Base-by-base conservation (phyloP, 257 asterid genomes). In the Sherardia arvensis region DNA sequence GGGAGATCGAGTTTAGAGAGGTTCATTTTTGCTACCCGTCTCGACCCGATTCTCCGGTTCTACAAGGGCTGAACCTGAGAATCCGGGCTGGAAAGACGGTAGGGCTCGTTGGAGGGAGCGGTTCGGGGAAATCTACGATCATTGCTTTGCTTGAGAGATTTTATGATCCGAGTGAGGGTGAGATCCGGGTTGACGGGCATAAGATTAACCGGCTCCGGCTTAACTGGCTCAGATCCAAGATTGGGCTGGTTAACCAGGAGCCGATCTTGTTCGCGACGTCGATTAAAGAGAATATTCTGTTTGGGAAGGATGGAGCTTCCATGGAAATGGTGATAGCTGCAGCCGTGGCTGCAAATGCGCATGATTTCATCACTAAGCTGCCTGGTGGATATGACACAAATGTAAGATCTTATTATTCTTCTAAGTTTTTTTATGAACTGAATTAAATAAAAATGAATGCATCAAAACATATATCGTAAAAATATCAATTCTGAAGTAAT, bases 71-170 rank as follows among this genome's bases (percentile, higher is more conserved):
- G 68, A 80, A 69, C 67, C 82, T 88, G 6, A 81, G 43, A 71
- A 75, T 85, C 22, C 71, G 77, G 63, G 83, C 87, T 1, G 91
- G 89, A 2, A 80, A 76, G 27, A 83, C 82, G 2, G 82, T 88
- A 14, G 94, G 91, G 30, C 84, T 88, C 4, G 91, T 88, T 20
- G 96, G 96, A 64, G 85, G 89, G 29, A 88, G 96, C 70, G 96
- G 96, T 61, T 88, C 86, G 0, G 94, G 96, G 20, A 88, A 88
- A 75, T 85, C 94, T 10, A 88, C 96, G 0, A 53, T 85, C 21
- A 64, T 83, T 53, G 68, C 96, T 4, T 72, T 85, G 85, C 83
- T 85, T 4, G 87, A 88, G 71, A 77, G 96, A 58, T 88, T 83
- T 62, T 88, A 88, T 58, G 95, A 89, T 34, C 96, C 95, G 1